Base-by-base conservation (phyloP, 176 grass and related monocot genomes). In the Oryza coarctata region DNA sequence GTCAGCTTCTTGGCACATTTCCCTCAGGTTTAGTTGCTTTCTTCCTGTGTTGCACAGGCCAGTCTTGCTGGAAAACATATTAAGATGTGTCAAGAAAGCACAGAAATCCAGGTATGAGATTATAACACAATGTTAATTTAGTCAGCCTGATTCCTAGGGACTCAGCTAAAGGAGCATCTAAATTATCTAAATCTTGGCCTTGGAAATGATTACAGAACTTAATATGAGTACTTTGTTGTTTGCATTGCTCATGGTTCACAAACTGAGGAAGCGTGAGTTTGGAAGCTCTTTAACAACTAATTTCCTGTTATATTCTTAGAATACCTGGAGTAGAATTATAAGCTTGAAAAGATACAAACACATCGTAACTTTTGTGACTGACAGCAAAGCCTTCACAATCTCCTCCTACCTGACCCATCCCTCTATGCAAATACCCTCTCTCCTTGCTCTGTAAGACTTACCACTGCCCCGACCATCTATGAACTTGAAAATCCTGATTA, bases 1-100 rank as follows among this genome's bases (percentile, higher is more conserved):
- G 50, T 55, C 50, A 20, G 18, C 50, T 55, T 55, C 50, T 55
- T 6, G 50, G 50, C 20, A 2, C 50, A 55, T 55, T 22, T 55
- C 50, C 20, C 18, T 9, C 20, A 55, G 18, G 6, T 55, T 55
- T n/a, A 22, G 50, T n/a, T 55, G 18, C 20, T 55, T 1, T 2
- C 50, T 55, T 55, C 50, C 50, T 55, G 50, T 55, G 50, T 94
- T 93, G 86, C 95, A 98, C 49, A 93, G 74, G 43, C 90, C 90
- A 68, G 92, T 94, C 81, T 73, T 93, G 92, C 95, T 97, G 92
- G 13, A 91, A 71, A 80, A 11, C 34, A 74, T 68, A 65, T n/a
- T 29, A 32, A 66, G 20, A 82, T 39, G 55, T 47, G 65, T 83
- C 15, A 64, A 71, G 9, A 18, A 70, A 31, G 40, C 50, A 29